Base-by-base conservation (phyloP, 768 basidiomycete species). In the Boletellus sp. region DNA sequence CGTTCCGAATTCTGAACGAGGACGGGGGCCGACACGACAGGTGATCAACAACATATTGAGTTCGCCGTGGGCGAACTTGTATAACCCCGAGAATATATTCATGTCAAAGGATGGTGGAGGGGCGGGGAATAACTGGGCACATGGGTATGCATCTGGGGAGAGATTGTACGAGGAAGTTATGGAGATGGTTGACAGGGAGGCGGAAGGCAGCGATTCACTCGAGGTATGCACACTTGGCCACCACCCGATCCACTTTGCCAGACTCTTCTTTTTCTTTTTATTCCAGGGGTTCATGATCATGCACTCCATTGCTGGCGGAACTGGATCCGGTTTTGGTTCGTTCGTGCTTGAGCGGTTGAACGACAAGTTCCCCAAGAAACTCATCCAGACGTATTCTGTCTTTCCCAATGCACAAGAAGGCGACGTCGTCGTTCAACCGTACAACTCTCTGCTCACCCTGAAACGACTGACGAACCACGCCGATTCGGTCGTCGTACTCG, bases 61-160 rank as follows among this genome's bases (percentile, higher is more conserved):
- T 20, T 92, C 92, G 26, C 83, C 91, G 1, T 94, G 90, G 72
- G 87, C 89, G 42, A 63, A 64, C 60, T 72, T 99, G 31, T 99
- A 97, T 70, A 99, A 99, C 65, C 94, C 94, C 0, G 96, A 98
- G 65, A 99, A 99, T 62, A 95, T 98, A 34, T 98, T 90, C 62
- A 76, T 94, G 20, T 93, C 90, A 2, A 90, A 94, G 70, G 94
- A 95, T 63, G 96, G 96, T 5, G 94, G 96, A n/a, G 96, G 96
- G 31, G 96, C 96, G 12, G 96, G 96, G 16, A 99, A 99, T 63
- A 98, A 97, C 65, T 98, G 95, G 92, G 95, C 95, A 0, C 91
- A 94, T 58, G 95, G 95, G 13, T 94, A 94, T 64, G 78, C 85
- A 8, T 80, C 87, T 6, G 96, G 94, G 47, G 95, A 98, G 70